Evolutionary conservation across 106 monocot species (phyloP).

Genomic region (Dendrobium nobile): DNA sequence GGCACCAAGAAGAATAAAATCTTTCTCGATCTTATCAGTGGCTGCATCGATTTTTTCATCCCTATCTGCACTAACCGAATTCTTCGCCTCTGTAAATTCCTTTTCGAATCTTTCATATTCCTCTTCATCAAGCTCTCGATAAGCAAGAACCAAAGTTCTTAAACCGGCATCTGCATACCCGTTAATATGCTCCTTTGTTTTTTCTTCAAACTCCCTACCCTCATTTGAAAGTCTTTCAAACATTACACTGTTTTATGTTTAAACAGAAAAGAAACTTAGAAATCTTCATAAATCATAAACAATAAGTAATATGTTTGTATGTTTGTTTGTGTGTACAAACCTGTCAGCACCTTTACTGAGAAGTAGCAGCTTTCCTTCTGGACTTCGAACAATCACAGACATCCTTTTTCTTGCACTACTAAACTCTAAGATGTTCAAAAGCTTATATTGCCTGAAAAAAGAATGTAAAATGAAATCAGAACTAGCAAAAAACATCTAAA

Average conservation of each 20-base stretch:
- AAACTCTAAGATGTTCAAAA: slow-evolving; percentile 88
- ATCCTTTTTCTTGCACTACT: slow-evolving; percentile 83
- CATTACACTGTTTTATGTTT: slow-evolving; percentile 58
- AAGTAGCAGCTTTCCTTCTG: slow-evolving; percentile 62
- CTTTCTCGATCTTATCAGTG: slow-evolving; percentile 64
- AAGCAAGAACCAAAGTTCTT: slow-evolving; percentile 91
- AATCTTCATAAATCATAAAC: neutral
- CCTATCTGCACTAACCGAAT: slow-evolving; percentile 72
- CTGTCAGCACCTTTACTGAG: slow-evolving; percentile 95
- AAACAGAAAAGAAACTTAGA: neutral
- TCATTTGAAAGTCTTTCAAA: slow-evolving; percentile 68
- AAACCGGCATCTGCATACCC: slow-evolving; percentile 92
- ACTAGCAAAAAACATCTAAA: neutral
- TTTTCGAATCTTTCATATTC: slow-evolving; percentile 58
- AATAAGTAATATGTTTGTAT: neutral
- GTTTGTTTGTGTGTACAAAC: slow-evolving; percentile 24
- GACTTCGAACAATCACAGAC: slow-evolving; percentile 76
- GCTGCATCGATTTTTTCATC: slow-evolving; percentile 83
- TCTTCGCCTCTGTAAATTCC: slow-evolving; percentile 69
- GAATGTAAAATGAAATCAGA: neutral
- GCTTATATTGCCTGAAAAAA: slow-evolving; percentile 56
- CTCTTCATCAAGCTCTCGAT: slow-evolving; percentile 64
- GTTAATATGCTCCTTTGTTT: slow-evolving; percentile 69
- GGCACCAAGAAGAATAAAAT: slow-evolving; percentile 87
- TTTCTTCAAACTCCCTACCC: slow-evolving; percentile 56